Conservation (phyloP, 768 basidiomycete species). For the Chalciporus pseudorubinellus region DNA sequence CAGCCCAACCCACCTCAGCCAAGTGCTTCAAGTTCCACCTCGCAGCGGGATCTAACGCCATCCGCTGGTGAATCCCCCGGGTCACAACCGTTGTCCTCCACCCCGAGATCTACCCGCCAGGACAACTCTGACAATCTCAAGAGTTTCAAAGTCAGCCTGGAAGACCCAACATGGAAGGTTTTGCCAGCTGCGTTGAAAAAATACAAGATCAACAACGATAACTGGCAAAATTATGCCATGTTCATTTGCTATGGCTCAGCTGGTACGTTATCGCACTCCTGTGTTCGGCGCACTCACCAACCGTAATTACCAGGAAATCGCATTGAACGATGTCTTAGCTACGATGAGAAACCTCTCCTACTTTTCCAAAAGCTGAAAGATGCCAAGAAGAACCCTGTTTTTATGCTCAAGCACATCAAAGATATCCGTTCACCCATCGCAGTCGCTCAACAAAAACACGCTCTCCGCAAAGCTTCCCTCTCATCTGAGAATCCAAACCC, state of each 20-base stretch:
- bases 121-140: constrained; percentile 77
- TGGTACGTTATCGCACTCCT: constrained; percentile 46
- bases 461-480: constrained; percentile 72
- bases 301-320: constrained; percentile 50
- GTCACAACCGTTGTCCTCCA: constrained; percentile 27
- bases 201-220: constrained; percentile 97
- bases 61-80: constrained; percentile 30
- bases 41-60: constrained; percentile 30
- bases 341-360: constrained; percentile 95
- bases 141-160: constrained; percentile 95
- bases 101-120: constrained; percentile 46
- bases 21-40: constrained; percentile 25
- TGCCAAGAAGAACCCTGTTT: constrained; percentile 95
- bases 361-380: constrained; percentile 98
- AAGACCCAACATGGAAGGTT: constrained; percentile 99
- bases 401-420: constrained; percentile 93
- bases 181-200: constrained; percentile 97
- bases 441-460: constrained; percentile 95
- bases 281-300: neutral
- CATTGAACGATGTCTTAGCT: constrained; percentile 91
- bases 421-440: constrained; percentile 97
- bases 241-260: constrained; percentile 97
- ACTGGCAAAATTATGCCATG: constrained; percentile 99
- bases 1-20: constrained; percentile 19
- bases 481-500: constrained; percentile 24